Evolutionary conservation across 2,329 filamentous ascomycete genomes (phyloP).

Genomic region (Fusarium dimerum): DNA sequence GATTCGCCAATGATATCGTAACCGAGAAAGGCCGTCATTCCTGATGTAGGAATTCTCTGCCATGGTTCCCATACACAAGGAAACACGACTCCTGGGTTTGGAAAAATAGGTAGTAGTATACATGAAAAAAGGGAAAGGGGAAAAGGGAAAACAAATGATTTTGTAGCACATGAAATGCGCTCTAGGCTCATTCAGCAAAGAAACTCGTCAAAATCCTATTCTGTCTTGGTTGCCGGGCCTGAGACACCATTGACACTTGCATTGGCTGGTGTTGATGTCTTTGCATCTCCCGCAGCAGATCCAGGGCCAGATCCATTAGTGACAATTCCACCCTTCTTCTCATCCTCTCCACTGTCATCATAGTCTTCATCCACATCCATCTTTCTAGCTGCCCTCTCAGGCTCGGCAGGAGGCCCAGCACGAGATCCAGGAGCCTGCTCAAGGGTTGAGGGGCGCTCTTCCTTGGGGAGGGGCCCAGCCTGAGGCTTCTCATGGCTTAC

Average conservation of each 20-base stretch:
- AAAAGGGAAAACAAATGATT: constrained; percentile 18
- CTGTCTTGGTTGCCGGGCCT: constrained; percentile 47
- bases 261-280: constrained; percentile 50
- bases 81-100: constrained; percentile 11
- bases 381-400: constrained; percentile 80
- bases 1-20: constrained; percentile 31
- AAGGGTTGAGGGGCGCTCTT: constrained; percentile 55
- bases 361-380: constrained; percentile 99
- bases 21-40: constrained; percentile 31
- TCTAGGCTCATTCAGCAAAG: constrained; percentile 25
- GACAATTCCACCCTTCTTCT: constrained; percentile 58
- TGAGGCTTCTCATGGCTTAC: constrained; percentile 51
- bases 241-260: constrained; percentile 48
- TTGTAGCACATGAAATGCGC: constrained; percentile 21
- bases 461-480: constrained; percentile 45
- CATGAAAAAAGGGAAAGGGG: constrained; percentile 17
- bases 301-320: constrained; percentile 48
- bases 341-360: constrained; percentile 89
- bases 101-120: constrained; percentile 17
- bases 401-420: constrained; percentile 62
- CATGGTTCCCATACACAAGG: constrained; percentile 22
- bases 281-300: constrained; percentile 53
- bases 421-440: constrained; percentile 43
- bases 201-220: constrained; percentile 30
- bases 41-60: constrained; percentile 18